phyloP scores from a whole-genome alignment of 148 eudicot species.

The Amaranthus hypochondriacus region DNA sequence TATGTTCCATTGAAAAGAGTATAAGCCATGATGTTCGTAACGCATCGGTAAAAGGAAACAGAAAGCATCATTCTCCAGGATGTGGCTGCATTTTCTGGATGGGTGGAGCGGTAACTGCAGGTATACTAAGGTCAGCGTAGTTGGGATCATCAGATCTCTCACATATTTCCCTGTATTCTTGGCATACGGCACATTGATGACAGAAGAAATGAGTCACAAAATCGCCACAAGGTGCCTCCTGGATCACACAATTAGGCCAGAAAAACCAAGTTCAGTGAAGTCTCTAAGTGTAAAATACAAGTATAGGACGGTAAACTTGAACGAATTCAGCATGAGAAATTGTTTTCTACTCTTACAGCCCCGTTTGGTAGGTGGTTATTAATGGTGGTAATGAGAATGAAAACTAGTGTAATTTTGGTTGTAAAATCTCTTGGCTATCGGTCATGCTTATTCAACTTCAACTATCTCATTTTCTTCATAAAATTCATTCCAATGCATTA shows the following conservation, averaged over 20 bases:
- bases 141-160: slow-evolving; percentile 60
- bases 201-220: slow-evolving; percentile 80
- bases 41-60: neutral
- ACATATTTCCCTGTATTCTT: slow-evolving; percentile 83
- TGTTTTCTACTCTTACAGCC: too few species aligned
- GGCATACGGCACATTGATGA: slow-evolving; percentile 87
- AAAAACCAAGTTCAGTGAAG: neutral
- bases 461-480: too few species aligned
- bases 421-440: too few species aligned
- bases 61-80: slow-evolving; percentile 20
- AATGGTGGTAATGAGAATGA: too few species aligned
- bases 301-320: too few species aligned
- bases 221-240: slow-evolving; percentile 97
- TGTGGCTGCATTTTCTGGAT: slow-evolving; percentile 69
- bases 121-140: slow-evolving; percentile 30
- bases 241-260: neutral
- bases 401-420: too few species aligned
- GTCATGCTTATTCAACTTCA: too few species aligned
- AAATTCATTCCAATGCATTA: too few species aligned
- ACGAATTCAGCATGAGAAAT: too few species aligned
- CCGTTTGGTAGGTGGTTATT: too few species aligned
- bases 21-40: neutral
- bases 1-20: too few species aligned
- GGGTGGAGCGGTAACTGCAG: slow-evolving; percentile 56
- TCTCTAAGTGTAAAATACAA: too few species aligned